Evolutionary conservation across 352 stramenopile species (phyloP).

Genomic region (Phytophthora rubi): DNA sequence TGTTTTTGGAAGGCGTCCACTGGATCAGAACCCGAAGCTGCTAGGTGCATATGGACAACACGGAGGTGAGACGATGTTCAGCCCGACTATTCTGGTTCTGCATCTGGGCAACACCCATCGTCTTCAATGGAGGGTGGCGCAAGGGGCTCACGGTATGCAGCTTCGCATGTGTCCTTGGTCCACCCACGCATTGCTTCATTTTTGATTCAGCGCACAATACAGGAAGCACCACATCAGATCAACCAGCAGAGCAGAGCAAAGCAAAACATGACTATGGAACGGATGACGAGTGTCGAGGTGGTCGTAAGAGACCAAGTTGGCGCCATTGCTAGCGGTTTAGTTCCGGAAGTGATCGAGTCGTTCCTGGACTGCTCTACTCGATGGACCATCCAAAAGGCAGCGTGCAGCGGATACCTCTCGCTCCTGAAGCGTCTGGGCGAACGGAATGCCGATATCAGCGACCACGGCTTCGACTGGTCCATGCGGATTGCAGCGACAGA

Average conservation of each 20-base stretch:
- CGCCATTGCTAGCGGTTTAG: constrained; percentile 41
- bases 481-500: constrained; percentile 54
- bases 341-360: constrained; percentile 48
- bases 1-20: no score
- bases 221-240: constrained; percentile 12
- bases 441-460: constrained; percentile 44
- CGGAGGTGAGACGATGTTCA: constrained; percentile 25
- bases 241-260: constrained; percentile 8
- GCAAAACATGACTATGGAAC: constrained; percentile 29
- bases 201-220: constrained; percentile 21
- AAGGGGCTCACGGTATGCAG: constrained; percentile 1
- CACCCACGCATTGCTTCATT: constrained; percentile 12
- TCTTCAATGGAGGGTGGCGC: constrained; percentile 9
- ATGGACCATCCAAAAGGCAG: constrained; percentile 68
- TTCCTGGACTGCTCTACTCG: constrained; percentile 59
- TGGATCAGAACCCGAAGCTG: constrained; percentile 6
- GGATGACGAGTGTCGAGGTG: constrained; percentile 52
- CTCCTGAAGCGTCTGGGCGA: constrained; percentile 52
- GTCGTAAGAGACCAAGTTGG: constrained; percentile 40
- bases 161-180: constrained; percentile 23
- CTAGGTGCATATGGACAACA: neutral
- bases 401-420: constrained; percentile 52
- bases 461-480: constrained; percentile 64
- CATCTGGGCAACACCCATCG: constrained; percentile 32
- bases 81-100: constrained; percentile 24